Percentiles rank a stretch among this genome's conserved stretches.
Evolutionary conservation across 768 basidiomycete genomes (phyloP).

Genomic region (Lactifluus echinatus): DNA sequence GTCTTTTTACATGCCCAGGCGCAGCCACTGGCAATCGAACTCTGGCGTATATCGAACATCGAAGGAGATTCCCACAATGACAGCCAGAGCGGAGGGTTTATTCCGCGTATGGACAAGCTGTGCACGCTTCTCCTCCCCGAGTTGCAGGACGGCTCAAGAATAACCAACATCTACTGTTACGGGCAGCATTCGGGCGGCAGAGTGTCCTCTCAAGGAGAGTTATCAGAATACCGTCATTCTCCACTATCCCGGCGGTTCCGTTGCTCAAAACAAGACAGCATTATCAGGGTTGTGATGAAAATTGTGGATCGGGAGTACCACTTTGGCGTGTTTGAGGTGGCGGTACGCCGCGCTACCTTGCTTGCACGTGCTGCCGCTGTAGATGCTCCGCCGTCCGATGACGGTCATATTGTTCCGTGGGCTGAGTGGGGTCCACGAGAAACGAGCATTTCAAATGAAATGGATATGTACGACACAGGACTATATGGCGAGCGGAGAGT

Average conservation of each 20-base stretch:
- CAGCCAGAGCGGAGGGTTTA: not conserved
- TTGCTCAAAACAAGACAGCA: no score
- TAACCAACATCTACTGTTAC: not conserved
- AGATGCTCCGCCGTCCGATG: not conserved
- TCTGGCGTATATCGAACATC: not conserved
- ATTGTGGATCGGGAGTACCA: not conserved
- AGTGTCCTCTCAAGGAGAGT: no score
- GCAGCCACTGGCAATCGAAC: not conserved
- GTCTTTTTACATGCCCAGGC: not conserved
- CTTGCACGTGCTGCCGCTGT: not conserved
- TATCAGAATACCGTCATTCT: no score
- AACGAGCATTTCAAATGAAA: no score
- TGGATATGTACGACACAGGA: no score
- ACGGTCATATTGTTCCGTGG: not conserved
- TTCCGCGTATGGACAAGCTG: not conserved
- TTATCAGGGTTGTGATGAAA: no score
- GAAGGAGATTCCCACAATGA: no score
- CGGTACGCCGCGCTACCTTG: not conserved
- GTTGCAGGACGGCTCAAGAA: not conserved
- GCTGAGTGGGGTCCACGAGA: not conserved
- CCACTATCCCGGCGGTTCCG: no score
- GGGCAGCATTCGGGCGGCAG: not conserved
- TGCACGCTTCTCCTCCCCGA: conserved; percentile 1
- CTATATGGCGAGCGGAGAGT: no score
- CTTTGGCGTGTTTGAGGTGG: not conserved